phyloP scores from a whole-genome alignment of 768 basidiomycete genomes.

The Hortiboletus campestris region DNA sequence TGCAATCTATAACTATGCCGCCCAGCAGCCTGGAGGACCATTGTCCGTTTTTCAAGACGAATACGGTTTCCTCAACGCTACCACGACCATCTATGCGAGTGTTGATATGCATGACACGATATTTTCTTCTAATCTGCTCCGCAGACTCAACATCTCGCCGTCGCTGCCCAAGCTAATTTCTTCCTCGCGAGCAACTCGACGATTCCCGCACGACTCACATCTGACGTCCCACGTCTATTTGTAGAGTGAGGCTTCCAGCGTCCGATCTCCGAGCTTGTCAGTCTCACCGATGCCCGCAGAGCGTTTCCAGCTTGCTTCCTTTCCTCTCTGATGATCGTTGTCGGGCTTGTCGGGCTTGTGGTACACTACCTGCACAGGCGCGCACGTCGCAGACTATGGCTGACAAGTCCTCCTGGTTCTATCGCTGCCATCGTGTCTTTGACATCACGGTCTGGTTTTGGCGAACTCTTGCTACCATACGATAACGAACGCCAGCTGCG shows the following conservation, averaged over 20 bases:
- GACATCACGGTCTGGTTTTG: constrained; percentile 61
- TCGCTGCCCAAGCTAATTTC: constrained; percentile 58
- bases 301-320: constrained; percentile 52
- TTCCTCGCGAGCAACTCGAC: constrained; percentile 45
- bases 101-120: neutral
- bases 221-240: constrained; percentile 47
- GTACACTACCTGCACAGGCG: constrained; percentile 48
- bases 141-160: constrained; percentile 58
- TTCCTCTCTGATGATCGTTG: constrained; percentile 44
- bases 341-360: constrained; percentile 47
- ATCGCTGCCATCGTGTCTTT: constrained; percentile 57
- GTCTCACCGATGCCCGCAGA: constrained; percentile 32
- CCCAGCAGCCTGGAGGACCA: constrained; percentile 39
- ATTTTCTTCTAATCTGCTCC: neutral
- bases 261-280: neutral
- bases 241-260: constrained; percentile 48
- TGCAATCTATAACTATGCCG: constrained; percentile 56
- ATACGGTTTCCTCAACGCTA: constrained; percentile 54
- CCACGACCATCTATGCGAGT: constrained; percentile 37
- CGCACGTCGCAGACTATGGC: constrained; percentile 46
- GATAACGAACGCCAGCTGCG: constrained; percentile 47
- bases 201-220: constrained; percentile 39
- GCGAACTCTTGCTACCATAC: constrained; percentile 57
- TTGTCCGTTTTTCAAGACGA: constrained; percentile 46
- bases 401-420: constrained; percentile 57